Percentiles rank a stretch among this genome's conserved stretches.
Evolutionary conservation across 176 grass and related monocot species (phyloP).

Genomic region (Microstegium vimineum): DNA sequence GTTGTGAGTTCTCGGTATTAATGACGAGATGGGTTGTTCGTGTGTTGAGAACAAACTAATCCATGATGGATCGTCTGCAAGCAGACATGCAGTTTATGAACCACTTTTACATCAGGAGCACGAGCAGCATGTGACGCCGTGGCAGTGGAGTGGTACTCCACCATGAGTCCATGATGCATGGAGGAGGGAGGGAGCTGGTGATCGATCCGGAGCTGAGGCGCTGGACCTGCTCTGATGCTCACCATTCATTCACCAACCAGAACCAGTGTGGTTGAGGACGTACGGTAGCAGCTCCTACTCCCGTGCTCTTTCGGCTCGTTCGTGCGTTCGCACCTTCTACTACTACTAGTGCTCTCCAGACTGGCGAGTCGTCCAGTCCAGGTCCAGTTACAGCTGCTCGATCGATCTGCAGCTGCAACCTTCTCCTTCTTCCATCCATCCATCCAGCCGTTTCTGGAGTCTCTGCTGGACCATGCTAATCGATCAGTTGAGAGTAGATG

Average conservation of each 20-base stretch:
- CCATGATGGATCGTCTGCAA: not conserved
- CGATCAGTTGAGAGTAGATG: not conserved
- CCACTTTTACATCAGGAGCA: not conserved
- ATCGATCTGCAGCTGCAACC: no score
- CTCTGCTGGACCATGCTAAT: not conserved
- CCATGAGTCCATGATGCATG: not conserved
- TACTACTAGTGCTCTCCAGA: not conserved
- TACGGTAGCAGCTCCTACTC: not conserved
- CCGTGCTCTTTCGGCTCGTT: not conserved
- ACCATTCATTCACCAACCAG: constrained; percentile 3
- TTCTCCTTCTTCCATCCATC: no score
- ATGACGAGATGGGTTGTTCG: not conserved
- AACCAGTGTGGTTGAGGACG: not conserved
- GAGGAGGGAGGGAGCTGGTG: not conserved
- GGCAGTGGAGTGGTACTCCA: not conserved
- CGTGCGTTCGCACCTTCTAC: not conserved
- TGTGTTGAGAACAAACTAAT: not conserved
- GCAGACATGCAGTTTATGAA: no score
- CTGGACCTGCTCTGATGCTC: not conserved
- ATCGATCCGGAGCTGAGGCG: not conserved
- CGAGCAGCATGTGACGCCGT: not conserved
- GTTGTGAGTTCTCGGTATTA: no score
- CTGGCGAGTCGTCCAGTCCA: no score
- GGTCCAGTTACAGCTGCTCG: no score
- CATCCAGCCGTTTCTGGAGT: no score